These are phyloP conservation scores for Persicaria maculosa DNA, from an alignment of 148 eudicot genomes.

Conservation along the genomic window DNA sequence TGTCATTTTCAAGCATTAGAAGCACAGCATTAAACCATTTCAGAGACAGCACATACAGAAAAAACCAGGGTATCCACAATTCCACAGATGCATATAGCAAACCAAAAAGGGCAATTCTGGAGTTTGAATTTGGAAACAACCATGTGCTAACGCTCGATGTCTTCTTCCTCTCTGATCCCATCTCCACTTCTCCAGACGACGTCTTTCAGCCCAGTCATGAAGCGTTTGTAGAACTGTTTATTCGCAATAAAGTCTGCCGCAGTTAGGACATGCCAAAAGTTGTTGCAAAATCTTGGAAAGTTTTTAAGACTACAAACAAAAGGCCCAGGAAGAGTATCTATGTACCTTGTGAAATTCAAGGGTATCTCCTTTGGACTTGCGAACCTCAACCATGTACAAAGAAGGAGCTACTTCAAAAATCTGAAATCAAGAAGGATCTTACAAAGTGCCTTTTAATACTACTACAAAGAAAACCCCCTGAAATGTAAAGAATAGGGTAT, in stretches of 20 bases:
- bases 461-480: background rate
- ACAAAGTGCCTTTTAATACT: background rate
- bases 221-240: slow-evolving; percentile 80
- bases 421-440: slow-evolving; percentile 22
- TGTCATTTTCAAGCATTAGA: background rate
- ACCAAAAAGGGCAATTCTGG: background rate
- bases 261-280: background rate
- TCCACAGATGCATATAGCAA: background rate
- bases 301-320: no score
- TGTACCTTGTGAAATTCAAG: slow-evolving; percentile 84
- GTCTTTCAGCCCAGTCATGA: slow-evolving; percentile 78
- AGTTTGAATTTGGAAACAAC: background rate
- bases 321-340: no score
- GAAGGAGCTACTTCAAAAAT: slow-evolving; percentile 97
- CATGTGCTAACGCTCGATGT: background rate
- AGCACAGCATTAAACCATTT: background rate
- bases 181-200: slow-evolving; percentile 83
- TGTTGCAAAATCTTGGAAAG: background rate
- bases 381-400: slow-evolving; percentile 79
- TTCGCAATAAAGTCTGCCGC: slow-evolving; percentile 11
- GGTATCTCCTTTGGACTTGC: slow-evolving; percentile 83
- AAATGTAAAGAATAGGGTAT: background rate
- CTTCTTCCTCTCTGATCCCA: slow-evolving; percentile 48
- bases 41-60: background rate
- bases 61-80: background rate